Evolutionary conservation across 202 grass and related monocot species (phyloP), one percentile per base, ranked within the genome.

Genomic region (Saccharum hybrid): DNA sequence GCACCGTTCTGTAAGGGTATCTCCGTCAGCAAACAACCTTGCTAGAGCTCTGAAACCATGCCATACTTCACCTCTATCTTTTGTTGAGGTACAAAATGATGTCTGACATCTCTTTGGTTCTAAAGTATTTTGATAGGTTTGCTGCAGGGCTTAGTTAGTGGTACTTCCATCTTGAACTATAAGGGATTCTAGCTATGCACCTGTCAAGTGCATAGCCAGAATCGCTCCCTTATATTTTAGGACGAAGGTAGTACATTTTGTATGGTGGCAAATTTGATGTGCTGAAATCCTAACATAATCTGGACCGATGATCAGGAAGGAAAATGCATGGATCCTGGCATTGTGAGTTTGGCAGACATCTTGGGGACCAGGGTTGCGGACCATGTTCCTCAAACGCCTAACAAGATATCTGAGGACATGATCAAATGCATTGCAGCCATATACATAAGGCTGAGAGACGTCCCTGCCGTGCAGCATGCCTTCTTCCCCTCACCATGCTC

Each of bases 331-430:
- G 87, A 90, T 78, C 68, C 81, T 37, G 71, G 80, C 0, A 69
- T 98, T 8, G 82, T 89, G 77, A 98, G 91, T 66, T 79, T 98
- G 16, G 96, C 93, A 61, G 93, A 98, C 82, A 94, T 96, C 89
- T 86, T 98, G 11, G 96, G 96, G 19, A 92, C 96, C 13, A 92
- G 90, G 76, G 88, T 98, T 72, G 90, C 87, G 37, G 93, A 98
- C 68, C 96, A 98, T 87, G 88, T 96, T 89, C 89, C 91, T 69
- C 90, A 95, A 71, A 98, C 96, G 49, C 93, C 93, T 34, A 96
- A 92, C 81, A 98, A 93, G 72, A 67, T 98, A 86, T 96, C 96
- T 2, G 96, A 98, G 80, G 96, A 96, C 78, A 91, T 98, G 89
- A 82, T 98, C 65, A 92, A 90, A 78, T 85, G 78, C 86, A 90